Base-by-base conservation (phyloP, 352 stramenopile species). In the Globisporangium apiculatum region DNA sequence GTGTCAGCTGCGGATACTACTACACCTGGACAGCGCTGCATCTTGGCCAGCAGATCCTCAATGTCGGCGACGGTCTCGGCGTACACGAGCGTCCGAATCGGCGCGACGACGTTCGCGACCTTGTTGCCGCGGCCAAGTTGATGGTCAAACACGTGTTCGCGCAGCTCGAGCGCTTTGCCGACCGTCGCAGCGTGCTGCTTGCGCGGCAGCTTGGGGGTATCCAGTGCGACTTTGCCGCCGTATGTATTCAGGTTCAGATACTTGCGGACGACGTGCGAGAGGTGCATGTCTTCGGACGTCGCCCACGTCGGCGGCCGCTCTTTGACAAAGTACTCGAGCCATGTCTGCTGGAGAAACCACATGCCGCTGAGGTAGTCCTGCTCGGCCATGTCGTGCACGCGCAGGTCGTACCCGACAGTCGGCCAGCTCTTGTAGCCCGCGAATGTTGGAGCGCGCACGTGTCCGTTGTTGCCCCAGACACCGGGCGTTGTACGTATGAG, bases 161-260 rank as follows among this genome's bases (percentile, higher is more conserved):
- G 74, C 43, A 84, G 66, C 12, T 81, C 64, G 18, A 84, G 57
- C 8, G 74, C 74, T n/a, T 53, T 61, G n/a, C 72, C 76, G 37
- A 72, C 62, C 0, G 73, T 86, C 18, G 73, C 76, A 10, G 72
- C 61, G 35, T 83, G 69, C 7, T 66, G 48, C 47, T 84, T 83
- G 15, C 48, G 52, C 1, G 70, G 74, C 35, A 79, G 62, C 41
- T 58, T 67, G 37, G 64, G 61, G 0, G 60, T 40, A 1, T 42
- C 6, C 7, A 81, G 48, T 14, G 76, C 76, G 12, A 84, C 74
- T 47, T 64, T 66, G 46, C 71, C 74, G 5, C 71, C 74, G 56
- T 87, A 87, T 49, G 70, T 81, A 64, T 87, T 84, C 8, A 87
- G 42, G 11, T 84, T 87, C 3, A 87, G 61, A 37, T 84, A 87